A percentile compares a stretch with the other conserved stretches of the same genome.
phyloP scores from a whole-genome alignment of 345 rosid species.

The Limnanthes douglasii region DNA sequence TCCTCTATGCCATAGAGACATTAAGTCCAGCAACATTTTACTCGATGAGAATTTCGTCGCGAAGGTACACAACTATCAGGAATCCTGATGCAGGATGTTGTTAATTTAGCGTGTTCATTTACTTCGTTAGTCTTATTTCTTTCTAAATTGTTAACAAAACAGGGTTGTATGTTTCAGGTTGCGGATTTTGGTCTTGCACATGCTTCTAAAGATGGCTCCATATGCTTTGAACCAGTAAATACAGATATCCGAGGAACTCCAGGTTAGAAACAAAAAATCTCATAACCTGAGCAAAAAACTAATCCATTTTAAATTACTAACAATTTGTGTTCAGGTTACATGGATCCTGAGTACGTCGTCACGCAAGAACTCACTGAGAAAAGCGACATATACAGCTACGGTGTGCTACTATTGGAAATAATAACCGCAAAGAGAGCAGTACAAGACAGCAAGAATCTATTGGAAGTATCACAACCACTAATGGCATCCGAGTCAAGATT shows the following conservation, averaged over 20 bases:
- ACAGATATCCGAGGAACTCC: conserved; percentile 96
- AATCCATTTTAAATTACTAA: no score
- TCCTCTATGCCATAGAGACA: conserved; percentile 93
- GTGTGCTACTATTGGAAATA: conserved; percentile 80
- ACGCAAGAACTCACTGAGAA: conserved; percentile 87
- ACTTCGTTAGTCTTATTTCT: background rate
- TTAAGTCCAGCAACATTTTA: conserved; percentile 92
- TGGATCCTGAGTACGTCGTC: conserved; percentile 88
- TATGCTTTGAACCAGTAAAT: conserved; percentile 75
- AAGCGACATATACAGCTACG: conserved; percentile 84
- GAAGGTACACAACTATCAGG: conserved; percentile 74
- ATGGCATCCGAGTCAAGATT: conserved; percentile 42
- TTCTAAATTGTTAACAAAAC: background rate
- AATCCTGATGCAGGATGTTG: background rate
- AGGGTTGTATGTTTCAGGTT: conserved; percentile 40
- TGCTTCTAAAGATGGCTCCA: conserved; percentile 83
- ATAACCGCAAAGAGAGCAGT: conserved; percentile 62
- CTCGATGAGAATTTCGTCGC: conserved; percentile 81
- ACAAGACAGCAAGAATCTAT: conserved; percentile 65
- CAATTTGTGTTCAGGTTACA: conserved; percentile 45
- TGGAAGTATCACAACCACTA: conserved; percentile 47
- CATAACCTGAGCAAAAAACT: conserved; percentile 3
- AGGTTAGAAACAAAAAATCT: conserved; percentile 29
- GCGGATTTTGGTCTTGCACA: conserved; percentile 96
- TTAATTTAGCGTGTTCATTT: background rate